phyloP scores from a whole-genome alignment of 2,329 filamentous ascomycete genomes.

The Calonectria multiphialidica region DNA sequence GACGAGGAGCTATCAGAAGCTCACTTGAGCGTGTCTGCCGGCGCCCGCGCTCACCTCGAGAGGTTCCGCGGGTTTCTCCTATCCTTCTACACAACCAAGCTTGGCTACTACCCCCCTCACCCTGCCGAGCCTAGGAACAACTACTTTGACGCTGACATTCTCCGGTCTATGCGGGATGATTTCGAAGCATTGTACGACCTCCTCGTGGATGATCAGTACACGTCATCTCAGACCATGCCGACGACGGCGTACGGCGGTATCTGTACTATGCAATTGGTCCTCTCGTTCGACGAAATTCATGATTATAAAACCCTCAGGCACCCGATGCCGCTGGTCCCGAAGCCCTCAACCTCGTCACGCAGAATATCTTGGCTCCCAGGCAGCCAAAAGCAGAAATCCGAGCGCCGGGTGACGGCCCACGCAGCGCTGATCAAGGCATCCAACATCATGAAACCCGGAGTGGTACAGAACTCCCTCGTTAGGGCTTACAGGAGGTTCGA shows the following conservation, averaged over 20 bases:
- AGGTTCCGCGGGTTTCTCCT: conserved; percentile 78
- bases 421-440: conserved; percentile 65
- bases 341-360: conserved; percentile 47
- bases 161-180: conserved; percentile 73
- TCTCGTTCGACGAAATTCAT: conserved; percentile 73
- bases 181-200: conserved; percentile 79
- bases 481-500: conserved; percentile 79
- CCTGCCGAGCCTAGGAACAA: conserved; percentile 48
- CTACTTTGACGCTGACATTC: conserved; percentile 69
- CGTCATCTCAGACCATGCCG: conserved; percentile 61
- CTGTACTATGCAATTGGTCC: conserved; percentile 76
- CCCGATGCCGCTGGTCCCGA: conserved; percentile 76
- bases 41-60: conserved; percentile 75
- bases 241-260: conserved; percentile 73
- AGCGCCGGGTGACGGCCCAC: conserved; percentile 62
- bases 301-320: conserved; percentile 71
- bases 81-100: conserved; percentile 73
- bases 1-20: conserved; percentile 77
- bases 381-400: conserved; percentile 57
- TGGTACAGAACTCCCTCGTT: conserved; percentile 69
- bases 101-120: conserved; percentile 79
- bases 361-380: conserved; percentile 57
- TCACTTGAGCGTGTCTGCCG: conserved; percentile 72
- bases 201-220: conserved; percentile 73
- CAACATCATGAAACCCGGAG: conserved; percentile 54